These are phyloP conservation scores for Arachis stenosperma DNA, from an alignment of 306 rosid genomes.

Conservation along the genomic window DNA sequence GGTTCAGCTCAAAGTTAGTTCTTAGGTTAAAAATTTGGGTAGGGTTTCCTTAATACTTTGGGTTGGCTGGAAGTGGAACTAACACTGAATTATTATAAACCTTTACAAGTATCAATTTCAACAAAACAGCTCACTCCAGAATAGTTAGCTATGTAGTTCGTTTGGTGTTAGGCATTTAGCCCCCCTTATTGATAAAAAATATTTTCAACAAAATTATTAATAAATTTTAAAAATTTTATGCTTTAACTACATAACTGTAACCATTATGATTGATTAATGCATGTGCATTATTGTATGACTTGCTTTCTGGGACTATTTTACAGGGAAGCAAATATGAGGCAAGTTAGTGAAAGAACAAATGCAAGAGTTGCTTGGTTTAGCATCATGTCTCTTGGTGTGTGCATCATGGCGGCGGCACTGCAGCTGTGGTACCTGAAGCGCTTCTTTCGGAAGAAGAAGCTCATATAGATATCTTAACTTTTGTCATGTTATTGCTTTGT, in stretches of 20 bases:
- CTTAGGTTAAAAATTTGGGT: too few relatives aligned
- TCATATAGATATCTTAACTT: conserved; percentile 44
- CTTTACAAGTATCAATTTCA: too few relatives aligned
- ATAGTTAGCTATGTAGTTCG: too few relatives aligned
- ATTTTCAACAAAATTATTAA: background rate
- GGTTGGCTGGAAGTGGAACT: too few relatives aligned
- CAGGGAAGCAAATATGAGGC: conserved; percentile 62
- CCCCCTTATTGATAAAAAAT: background rate
- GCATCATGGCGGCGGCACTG: conserved; percentile 45
- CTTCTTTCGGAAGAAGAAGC: conserved; percentile 63
- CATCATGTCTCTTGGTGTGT: conserved; percentile 53
- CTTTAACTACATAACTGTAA: background rate
- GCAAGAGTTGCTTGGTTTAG: conserved; percentile 56
- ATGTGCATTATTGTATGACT: background rate
- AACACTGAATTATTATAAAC: background rate
- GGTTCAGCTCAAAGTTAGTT: too few relatives aligned
- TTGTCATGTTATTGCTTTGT: background rate
- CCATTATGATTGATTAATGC: conserved; percentile 10
- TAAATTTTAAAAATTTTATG: background rate
- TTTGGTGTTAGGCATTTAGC: too few relatives aligned
- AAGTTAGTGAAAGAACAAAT: conserved; percentile 55
- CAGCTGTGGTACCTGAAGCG: conserved; percentile 52
- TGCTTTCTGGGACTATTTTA: conserved; percentile 25
- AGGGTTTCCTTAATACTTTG: too few relatives aligned
- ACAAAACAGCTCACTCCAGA: too few relatives aligned